Percentiles rank a stretch among this genome's conserved stretches.
These are phyloP conservation scores for Skeletonema costatum DNA, from an alignment of 108 stramenopile species.

Conservation along the genomic window DNA sequence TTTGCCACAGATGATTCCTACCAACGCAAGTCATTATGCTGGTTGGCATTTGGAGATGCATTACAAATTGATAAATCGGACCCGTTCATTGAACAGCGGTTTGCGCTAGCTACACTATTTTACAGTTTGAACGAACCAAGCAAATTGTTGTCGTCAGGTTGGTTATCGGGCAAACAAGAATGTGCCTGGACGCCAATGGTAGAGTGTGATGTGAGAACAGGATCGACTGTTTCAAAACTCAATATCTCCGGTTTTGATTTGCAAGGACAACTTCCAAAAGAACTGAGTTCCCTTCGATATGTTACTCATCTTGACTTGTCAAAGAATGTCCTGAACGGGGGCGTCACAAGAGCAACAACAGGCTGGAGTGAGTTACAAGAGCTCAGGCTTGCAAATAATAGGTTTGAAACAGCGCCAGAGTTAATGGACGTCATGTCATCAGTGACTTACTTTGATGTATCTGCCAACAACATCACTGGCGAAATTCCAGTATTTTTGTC, in stretches of 20 bases:
- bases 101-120: slow-evolving; percentile 30
- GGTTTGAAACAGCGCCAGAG: slow-evolving; percentile 10
- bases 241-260: slow-evolving; percentile 16
- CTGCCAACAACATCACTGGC: slow-evolving; percentile 19
- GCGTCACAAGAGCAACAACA: slow-evolving; percentile 5
- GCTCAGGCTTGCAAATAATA: slow-evolving; percentile 23
- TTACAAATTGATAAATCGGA: slow-evolving; percentile 19
- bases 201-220: slow-evolving; percentile 37
- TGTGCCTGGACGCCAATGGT: slow-evolving; percentile 34
- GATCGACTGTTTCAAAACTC: slow-evolving; percentile 17
- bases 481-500: slow-evolving; percentile 24
- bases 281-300: slow-evolving; percentile 14
- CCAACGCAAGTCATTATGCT: slow-evolving; percentile 45
- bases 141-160: slow-evolving; percentile 14
- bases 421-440: slow-evolving; percentile 10
- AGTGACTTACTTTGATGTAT: slow-evolving; percentile 30
- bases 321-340: slow-evolving; percentile 16
- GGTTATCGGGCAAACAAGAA: slow-evolving; percentile 37
- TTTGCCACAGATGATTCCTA: slow-evolving; percentile 29
- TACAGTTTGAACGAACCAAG: slow-evolving; percentile 33
- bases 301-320: slow-evolving; percentile 23
- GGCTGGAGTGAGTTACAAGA: slow-evolving; percentile 18
- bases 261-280: slow-evolving; percentile 31
- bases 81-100: slow-evolving; percentile 35
- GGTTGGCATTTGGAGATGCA: slow-evolving; percentile 41